Conservation (phyloP, 768 basidiomycete genomes). For the Coprinopsis cinerea region DNA sequence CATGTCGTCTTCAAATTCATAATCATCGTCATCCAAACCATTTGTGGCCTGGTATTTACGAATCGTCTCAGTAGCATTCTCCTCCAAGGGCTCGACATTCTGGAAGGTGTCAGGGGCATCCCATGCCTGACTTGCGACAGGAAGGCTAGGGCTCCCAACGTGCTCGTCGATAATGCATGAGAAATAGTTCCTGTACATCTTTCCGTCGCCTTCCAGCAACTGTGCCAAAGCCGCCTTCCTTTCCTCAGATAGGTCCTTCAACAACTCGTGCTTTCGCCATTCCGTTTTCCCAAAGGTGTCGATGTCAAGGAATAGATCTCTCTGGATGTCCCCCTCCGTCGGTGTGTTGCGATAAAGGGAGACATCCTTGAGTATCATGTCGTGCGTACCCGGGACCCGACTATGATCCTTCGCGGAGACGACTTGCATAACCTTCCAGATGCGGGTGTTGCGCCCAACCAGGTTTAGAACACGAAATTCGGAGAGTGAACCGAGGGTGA, state of each 20-base stretch:
- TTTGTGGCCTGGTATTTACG: no score
- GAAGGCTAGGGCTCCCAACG: no score
- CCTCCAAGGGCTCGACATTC: no score
- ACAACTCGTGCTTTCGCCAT: not conserved
- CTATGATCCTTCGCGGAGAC: not conserved
- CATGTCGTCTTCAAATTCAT: no score
- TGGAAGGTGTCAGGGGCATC: no score
- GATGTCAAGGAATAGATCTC: not conserved
- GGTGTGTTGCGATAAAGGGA: not conserved
- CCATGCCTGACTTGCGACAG: no score
- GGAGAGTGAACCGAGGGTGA: not conserved
- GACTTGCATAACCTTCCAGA: slow-evolving; percentile 1
- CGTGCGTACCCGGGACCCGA: not conserved
- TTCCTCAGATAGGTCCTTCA: not conserved
- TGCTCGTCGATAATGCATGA: no score
- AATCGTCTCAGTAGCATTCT: no score
- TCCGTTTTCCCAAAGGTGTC: not conserved
- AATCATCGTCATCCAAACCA: no score
- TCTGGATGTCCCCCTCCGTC: not conserved
- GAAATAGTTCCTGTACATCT: no score
- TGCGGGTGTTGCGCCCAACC: not conserved
- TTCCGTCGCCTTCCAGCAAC: no score
- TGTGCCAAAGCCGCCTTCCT: not conserved
- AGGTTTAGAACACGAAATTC: not conserved
- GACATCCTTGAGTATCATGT: slow-evolving; percentile 3